These are phyloP conservation scores for Diaporthe vexans DNA, from an alignment of 2,329 filamentous ascomycete species.

Conservation along the genomic window DNA sequence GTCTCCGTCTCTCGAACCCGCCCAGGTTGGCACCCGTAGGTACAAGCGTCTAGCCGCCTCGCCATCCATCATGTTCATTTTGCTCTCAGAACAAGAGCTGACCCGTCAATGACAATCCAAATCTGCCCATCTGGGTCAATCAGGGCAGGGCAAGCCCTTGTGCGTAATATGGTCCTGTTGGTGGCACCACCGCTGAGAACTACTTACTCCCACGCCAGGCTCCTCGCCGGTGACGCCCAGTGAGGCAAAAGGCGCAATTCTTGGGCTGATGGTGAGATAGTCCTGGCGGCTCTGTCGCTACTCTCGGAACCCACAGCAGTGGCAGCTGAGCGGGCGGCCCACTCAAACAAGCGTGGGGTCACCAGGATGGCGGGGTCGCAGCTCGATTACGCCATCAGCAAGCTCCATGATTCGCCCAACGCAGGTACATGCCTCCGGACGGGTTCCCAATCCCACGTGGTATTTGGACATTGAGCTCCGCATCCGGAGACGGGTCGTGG, in stretches of 20 bases:
- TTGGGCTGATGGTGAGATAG: slow-evolving; percentile 39
- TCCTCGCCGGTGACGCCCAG: neutral
- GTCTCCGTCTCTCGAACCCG: too few species aligned
- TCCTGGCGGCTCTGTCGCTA: neutral
- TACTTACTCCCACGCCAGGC: too few species aligned
- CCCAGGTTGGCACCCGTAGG: too few species aligned
- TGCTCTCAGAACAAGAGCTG: neutral
- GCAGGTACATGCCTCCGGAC: too few species aligned
- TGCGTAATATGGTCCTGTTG: neutral
- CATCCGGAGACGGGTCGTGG: slow-evolving; percentile 7
- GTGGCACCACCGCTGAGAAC: neutral
- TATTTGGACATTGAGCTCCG: slow-evolving; percentile 9
- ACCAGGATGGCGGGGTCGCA: slow-evolving; percentile 35
- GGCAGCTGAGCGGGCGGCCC: neutral
- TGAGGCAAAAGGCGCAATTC: slow-evolving; percentile 35
- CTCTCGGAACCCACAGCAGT: slow-evolving; percentile 15
- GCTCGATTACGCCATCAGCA: slow-evolving; percentile 38
- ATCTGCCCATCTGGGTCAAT: neutral
- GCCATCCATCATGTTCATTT: neutral
- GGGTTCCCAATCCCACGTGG: neutral
- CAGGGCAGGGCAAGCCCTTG: slow-evolving; percentile 7
- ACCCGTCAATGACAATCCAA: slow-evolving; percentile 33
- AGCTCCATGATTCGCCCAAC: slow-evolving; percentile 39
- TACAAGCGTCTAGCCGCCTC: neutral
- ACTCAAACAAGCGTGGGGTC: slow-evolving; percentile 19